phyloP scores from a whole-genome alignment of 2,329 filamentous ascomycete species.

The Emmonsia crescens region DNA sequence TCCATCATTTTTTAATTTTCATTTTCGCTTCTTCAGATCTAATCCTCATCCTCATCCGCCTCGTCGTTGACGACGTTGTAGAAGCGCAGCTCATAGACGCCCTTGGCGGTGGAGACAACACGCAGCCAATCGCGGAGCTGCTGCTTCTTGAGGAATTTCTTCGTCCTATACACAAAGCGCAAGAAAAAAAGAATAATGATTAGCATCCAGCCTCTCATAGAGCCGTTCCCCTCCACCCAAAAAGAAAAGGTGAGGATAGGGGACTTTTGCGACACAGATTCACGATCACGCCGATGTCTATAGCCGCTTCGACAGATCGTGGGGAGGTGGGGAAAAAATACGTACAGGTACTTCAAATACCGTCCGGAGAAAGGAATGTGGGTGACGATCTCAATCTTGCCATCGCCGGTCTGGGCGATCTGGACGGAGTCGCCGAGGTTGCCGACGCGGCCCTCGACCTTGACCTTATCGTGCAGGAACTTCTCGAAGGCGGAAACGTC shows the following conservation, averaged over 20 bases:
- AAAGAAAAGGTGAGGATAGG: too few species aligned
- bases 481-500: slow-evolving; percentile 97
- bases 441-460: slow-evolving; percentile 95
- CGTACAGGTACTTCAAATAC: slow-evolving; percentile 99
- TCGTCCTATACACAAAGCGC: slow-evolving; percentile 54
- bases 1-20: not conserved
- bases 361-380: slow-evolving; percentile 97
- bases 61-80: slow-evolving; percentile 99
- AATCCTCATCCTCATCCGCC: slow-evolving; percentile 96
- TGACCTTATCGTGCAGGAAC: slow-evolving; percentile 99
- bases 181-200: not conserved
- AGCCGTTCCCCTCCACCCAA: not conserved
- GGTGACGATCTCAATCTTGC: slow-evolving; percentile 95
- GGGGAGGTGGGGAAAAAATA: slow-evolving; percentile 17
- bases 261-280: too few species aligned
- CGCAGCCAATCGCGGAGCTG: slow-evolving; percentile 99
- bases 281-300: not conserved
- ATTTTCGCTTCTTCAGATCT: slow-evolving; percentile 36
- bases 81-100: slow-evolving; percentile 99
- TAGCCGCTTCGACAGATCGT: not conserved
- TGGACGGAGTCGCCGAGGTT: slow-evolving; percentile 91
- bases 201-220: not conserved
- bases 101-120: slow-evolving; percentile 94
- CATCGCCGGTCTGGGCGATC: slow-evolving; percentile 85
- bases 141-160: slow-evolving; percentile 99